A percentile compares a stretch with the other conserved stretches of the same genome.
Conservation (phyloP, 768 basidiomycete genomes). For the Steccherinum ochraceum region DNA sequence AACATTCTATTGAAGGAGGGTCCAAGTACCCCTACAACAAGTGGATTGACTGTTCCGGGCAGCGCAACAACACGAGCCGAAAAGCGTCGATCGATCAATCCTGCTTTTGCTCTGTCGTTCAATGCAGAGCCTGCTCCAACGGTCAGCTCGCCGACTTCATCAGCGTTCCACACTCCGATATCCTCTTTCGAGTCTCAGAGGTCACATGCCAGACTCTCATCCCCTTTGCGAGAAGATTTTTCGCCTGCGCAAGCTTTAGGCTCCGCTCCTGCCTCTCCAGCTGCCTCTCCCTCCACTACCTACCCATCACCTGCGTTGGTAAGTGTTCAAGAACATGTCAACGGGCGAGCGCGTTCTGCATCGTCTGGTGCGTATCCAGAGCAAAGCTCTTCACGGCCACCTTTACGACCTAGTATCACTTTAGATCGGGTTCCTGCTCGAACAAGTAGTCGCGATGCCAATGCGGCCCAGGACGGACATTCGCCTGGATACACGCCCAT, state of each 20-base stretch:
- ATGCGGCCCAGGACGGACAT: conserved; percentile 4
- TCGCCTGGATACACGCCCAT: conserved; percentile 6
- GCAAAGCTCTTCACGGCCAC: conserved; percentile 15
- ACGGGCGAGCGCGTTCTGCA: conserved; percentile 17
- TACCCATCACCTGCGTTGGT: too few relatives aligned
- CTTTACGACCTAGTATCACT: conserved; percentile 19
- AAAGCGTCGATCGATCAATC: conserved; percentile 51
- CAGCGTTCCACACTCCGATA: background rate
- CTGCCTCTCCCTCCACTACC: background rate
- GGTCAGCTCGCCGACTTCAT: background rate
- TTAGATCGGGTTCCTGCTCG: conserved; percentile 31
- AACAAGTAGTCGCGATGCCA: conserved; percentile 22
- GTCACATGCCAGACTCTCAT: conserved; percentile 9
- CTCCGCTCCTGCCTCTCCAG: background rate
- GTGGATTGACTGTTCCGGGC: conserved; percentile 23
- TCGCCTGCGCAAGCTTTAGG: background rate
- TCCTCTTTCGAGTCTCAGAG: too few relatives aligned
- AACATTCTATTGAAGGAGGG: conserved; percentile 23
- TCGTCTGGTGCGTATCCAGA: conserved; percentile 16
- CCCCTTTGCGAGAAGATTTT: conserved; percentile 29
- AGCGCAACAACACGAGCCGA: conserved; percentile 31
- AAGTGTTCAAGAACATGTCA: background rate
- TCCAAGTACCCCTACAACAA: conserved; percentile 3
- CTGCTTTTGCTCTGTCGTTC: conserved; percentile 33
- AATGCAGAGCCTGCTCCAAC: conserved; percentile 6